phyloP scores from a whole-genome alignment of 1,284 basidiomycete genomes.

The Boletellus dicymbophilus region DNA sequence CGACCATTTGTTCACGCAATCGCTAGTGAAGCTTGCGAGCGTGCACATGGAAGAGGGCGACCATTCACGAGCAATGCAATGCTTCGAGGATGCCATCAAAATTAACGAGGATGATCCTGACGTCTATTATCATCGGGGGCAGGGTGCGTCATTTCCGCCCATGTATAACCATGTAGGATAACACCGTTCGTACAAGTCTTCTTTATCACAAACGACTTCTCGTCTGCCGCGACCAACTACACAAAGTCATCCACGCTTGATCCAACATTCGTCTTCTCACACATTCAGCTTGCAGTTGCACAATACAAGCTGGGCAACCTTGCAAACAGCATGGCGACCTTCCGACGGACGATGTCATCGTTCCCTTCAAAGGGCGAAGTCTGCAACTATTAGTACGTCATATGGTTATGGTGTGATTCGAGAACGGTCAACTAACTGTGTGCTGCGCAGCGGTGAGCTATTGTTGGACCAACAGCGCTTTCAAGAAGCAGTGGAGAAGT shows the following conservation, averaged over 20 bases:
- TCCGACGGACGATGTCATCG: conserved; percentile 77
- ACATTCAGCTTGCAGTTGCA: conserved; percentile 97
- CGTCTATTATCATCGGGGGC: conserved; percentile 99
- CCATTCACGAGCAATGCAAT: conserved; percentile 80
- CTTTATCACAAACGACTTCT: conserved; percentile 95
- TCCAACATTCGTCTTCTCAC: conserved; percentile 87
- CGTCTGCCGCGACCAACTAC: conserved; percentile 89
- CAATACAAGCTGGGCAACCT: conserved; percentile 90
- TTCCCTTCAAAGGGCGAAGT: conserved; percentile 89
- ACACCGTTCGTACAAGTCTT: conserved; percentile 60
- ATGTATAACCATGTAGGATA: not conserved
- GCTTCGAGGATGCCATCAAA: conserved; percentile 89
- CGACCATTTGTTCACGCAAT: conserved; percentile 81
- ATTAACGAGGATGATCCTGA: conserved; percentile 89
- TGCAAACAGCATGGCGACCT: conserved; percentile 85
- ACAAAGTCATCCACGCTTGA: conserved; percentile 86
- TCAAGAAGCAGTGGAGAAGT: conserved; percentile 92
- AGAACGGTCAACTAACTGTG: conserved; percentile 4
- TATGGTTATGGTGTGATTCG: not conserved
- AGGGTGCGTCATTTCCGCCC: conserved; percentile 54
- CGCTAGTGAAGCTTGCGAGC: conserved; percentile 95
- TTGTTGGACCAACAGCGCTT: conserved; percentile 92
- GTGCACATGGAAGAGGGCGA: conserved; percentile 97
- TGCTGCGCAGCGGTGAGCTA: conserved; percentile 84
- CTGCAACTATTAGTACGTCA: conserved; percentile 86